Percentiles rank a stretch among this genome's conserved stretches.
phyloP scores from a whole-genome alignment of 169 alveolate genomes.

The Cystoisospora suis region DNA sequence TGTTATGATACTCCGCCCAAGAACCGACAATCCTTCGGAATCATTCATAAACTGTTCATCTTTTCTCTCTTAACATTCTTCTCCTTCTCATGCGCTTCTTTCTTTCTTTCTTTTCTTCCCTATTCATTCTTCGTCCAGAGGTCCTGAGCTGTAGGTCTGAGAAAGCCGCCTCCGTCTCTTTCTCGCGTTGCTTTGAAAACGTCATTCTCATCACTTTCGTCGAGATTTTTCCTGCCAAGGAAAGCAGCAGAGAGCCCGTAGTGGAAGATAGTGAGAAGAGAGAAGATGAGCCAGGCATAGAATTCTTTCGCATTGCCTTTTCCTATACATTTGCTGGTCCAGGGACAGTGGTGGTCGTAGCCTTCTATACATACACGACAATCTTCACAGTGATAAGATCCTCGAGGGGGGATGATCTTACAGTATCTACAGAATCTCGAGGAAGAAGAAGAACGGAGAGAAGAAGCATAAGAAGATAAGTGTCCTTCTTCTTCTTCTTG shows the following conservation, averaged over 20 bases:
- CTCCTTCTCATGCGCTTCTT: not conserved
- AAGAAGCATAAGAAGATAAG: not conserved
- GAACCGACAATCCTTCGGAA: not conserved
- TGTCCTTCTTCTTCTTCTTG: not conserved
- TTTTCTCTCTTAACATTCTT: not conserved
- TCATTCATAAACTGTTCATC: not conserved
- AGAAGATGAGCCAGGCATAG: slow-evolving; percentile 50
- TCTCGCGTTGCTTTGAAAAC: too few relatives aligned
- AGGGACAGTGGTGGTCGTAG: slow-evolving; percentile 90
- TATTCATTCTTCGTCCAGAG: not conserved
- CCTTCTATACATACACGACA: slow-evolving; percentile 82
- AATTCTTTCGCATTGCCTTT: slow-evolving; percentile 74
- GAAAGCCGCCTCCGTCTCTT: too few relatives aligned
- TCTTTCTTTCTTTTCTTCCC: not conserved
- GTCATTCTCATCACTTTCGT: too few relatives aligned
- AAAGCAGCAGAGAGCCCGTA: slow-evolving; percentile 41
- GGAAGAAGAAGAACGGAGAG: not conserved
- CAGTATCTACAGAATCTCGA: slow-evolving; percentile 20
- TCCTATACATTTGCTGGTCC: slow-evolving; percentile 88
- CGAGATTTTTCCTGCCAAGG: not conserved
- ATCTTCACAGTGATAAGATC: slow-evolving; percentile 74
- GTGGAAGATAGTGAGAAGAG: slow-evolving; percentile 27
- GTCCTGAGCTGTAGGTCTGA: not conserved
- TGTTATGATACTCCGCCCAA: too few relatives aligned
- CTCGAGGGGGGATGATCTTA: not conserved